Evolutionary conservation across 352 stramenopile genomes (phyloP).

Genomic region (Globisporangium cystogenes): DNA sequence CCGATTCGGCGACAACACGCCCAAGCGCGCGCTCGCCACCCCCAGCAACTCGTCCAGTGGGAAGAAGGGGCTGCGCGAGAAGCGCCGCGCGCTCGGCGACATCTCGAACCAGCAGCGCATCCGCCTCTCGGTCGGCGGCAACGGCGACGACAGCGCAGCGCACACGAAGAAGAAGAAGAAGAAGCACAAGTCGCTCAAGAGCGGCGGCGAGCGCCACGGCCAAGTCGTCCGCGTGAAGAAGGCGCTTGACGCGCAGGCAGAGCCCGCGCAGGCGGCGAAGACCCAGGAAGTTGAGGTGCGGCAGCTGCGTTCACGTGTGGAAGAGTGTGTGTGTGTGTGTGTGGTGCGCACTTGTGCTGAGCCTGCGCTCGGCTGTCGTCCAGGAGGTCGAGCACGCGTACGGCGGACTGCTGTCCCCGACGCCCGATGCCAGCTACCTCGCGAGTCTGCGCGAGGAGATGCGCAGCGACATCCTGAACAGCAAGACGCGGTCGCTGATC

Average conservation of each 20-base stretch:
- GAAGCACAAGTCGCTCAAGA: slow-evolving; percentile 13
- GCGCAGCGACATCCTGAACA: slow-evolving; percentile 35
- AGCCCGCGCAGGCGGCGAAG: slow-evolving; percentile 8
- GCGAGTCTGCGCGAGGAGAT: slow-evolving; percentile 49
- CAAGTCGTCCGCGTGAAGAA: slow-evolving; percentile 18
- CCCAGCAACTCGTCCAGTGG: slow-evolving; percentile 27
- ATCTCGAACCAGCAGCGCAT: slow-evolving; percentile 75
- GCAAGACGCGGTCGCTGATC: slow-evolving; percentile 42
- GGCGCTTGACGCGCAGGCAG: slow-evolving; percentile 16
- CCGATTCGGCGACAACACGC: slow-evolving; percentile 7
- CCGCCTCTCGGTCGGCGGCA: slow-evolving; percentile 8
- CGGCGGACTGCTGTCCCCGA: slow-evolving; percentile 40
- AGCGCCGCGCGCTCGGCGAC: slow-evolving; percentile 52
- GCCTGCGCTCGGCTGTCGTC: not conserved
- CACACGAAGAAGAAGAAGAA: slow-evolving; percentile 14
- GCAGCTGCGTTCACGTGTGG: not conserved
- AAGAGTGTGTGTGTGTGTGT: not conserved
- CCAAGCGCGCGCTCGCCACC: slow-evolving; percentile 30
- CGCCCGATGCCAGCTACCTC: slow-evolving; percentile 29
- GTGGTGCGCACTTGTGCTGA: not conserved
- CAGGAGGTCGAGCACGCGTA: slow-evolving; percentile 75
- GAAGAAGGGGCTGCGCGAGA: slow-evolving; percentile 29
- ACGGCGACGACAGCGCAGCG: slow-evolving; percentile 4
- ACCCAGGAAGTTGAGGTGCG: slow-evolving; percentile 37
- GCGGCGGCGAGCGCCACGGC: slow-evolving; percentile 10